Conservation (phyloP, 1,139 yeast species). For the Kodamaea derodonti region DNA sequence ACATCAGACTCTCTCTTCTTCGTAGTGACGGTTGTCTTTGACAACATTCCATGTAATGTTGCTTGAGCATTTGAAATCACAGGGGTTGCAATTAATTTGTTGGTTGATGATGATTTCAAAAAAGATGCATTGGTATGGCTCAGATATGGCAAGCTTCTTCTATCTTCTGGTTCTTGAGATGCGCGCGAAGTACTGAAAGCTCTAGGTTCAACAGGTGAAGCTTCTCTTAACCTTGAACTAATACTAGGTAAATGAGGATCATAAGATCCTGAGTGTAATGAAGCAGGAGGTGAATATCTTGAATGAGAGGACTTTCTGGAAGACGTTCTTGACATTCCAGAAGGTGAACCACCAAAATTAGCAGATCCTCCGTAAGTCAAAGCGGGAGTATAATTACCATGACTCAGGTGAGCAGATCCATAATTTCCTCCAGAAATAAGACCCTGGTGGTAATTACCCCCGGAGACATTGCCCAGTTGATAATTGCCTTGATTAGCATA, state of each 20-base stretch:
- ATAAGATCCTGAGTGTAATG: constrained; percentile 35
- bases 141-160: constrained; percentile 8
- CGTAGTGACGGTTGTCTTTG: constrained; percentile 5
- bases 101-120: constrained; percentile 13
- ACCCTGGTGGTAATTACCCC: no score
- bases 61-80: constrained; percentile 24
- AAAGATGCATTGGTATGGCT: constrained; percentile 14
- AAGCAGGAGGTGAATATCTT: constrained; percentile 26
- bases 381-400: no score
- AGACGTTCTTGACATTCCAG: constrained; percentile 16
- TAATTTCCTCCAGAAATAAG: background rate
- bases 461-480: no score
- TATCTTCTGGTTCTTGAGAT: constrained; percentile 11
- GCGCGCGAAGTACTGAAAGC: background rate
- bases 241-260: constrained; percentile 40
- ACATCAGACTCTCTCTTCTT: constrained; percentile 12
- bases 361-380: constrained; percentile 1
- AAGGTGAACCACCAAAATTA: constrained; percentile 3
- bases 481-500: constrained; percentile 1
- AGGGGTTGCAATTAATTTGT: constrained; percentile 19
- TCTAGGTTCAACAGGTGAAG: constrained; percentile 7
- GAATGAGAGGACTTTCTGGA: constrained; percentile 38
- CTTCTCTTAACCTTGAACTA: constrained; percentile 39
- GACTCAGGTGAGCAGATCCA: background rate
- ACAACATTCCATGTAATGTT: constrained; percentile 10